Evolutionary conservation across 805 yeast genomes (phyloP), one percentile per base, ranked within the genome.

Genomic region (Saccharomycopsis sp.): DNA sequence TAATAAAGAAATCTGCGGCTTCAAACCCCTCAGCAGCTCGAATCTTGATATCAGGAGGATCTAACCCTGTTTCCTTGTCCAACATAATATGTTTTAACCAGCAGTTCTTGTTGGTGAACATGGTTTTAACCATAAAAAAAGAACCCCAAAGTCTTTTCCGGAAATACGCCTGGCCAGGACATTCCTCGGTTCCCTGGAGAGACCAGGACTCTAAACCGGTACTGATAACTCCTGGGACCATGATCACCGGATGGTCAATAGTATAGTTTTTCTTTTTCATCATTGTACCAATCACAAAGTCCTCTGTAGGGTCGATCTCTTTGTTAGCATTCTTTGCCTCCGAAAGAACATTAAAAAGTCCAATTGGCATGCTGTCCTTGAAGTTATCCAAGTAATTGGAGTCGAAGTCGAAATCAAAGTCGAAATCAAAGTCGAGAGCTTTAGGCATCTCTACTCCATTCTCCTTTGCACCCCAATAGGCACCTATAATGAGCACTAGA

Each of bases 181-280:
- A 94, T 3, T 85, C 94, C 1, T 75, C 81, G 3, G 86, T 79
- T 9, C 91, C 91, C 38, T 75, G 79, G 1, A 89, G 75, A 0
- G 96, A 86, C 99, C 99, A 94, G 54, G 91, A 85, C 71, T 94
- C 99, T 42, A 94, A 77, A 2, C 97, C 97, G 0, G 98, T 92
- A 34, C 97, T 88, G 57, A 89, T 89, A 14, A 93, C 97, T 2
- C 99, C 99, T 0, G 99, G 99, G 19, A 94, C 89, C 85, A 94
- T 80, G 2, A 94, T 81, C 14, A 94, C 96, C 3, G 96, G 96
- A 70, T 82, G 79, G 63, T 87, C 82, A 0, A 84, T 78, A 0
- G 75, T 68, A 29, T 83, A 72, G 42, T 83, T 80, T 34, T 79
- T 75, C 23, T 80, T 81, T 9, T 70, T 68, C 42, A 73, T 73